Evolutionary conservation across 2,329 filamentous ascomycete species (phyloP), one percentile per base, ranked within the genome.

Genomic region (Cladorrhinum sp.): DNA sequence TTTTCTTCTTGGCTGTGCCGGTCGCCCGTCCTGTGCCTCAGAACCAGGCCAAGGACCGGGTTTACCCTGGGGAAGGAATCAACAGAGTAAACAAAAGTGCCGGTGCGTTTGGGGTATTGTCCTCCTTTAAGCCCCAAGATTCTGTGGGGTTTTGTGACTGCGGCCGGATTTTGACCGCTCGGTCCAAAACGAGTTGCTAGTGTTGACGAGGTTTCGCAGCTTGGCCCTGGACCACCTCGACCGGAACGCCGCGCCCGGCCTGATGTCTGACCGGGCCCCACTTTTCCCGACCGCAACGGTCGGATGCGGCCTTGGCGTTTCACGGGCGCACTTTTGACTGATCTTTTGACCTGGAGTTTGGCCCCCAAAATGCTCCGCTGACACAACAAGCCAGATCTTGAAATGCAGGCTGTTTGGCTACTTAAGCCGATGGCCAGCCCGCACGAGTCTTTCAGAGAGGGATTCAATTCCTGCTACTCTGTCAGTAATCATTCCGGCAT

Each of bases 161-260:
- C 29, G 54, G 20, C 56, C 52, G 23, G 56, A 59, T 61, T 59
- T 51, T 51, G 27, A 25, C 55, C 61, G 2, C 6, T n/a, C 22
- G 6, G 41, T 45, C 13, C 29, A 18, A 51, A 61, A 61, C 51
- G 24, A 13, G 18, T 25, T 38, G 24, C 20, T 24, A 27, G 25
- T 23, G 32, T 54, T 55, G 57, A 45, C 57, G 62, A 60, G 62
- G 59, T 62, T 64, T 32, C 59, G 18, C 25, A 36, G 57, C 38
- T 55, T 50, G 50, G 57, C 50, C 51, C 32, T 27, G n/a, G 58
- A 16, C 41, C 41, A 18, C 8, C 3, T n/a, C 41, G n/a, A 32
- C 29, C n/a, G n/a, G n/a, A n/a, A n/a, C 29, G 29, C 13, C 13
- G 29, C 29, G 13, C 13, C n/a, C 41, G 41, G 49, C 50, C 61